Evolutionary conservation across 495 filamentous ascomycete species (phyloP), one percentile per base, ranked within the genome.

Genomic region (Aspergillus sclerotiicarbonarius): DNA sequence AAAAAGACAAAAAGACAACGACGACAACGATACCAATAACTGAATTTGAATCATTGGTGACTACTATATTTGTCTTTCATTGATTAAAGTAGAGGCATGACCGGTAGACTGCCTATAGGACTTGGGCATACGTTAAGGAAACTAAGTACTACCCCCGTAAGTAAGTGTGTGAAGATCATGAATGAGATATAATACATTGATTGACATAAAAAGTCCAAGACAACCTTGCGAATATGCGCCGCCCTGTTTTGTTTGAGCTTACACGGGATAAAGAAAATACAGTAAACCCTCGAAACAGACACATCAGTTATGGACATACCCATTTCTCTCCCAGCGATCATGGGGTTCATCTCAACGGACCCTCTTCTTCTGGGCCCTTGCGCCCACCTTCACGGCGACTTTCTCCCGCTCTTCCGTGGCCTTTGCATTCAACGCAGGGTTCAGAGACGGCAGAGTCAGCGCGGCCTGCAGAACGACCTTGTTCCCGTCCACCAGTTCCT

Each of bases 401-500:
- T 70, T 71, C 63, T 76, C 73, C 15, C 71, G 72, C 46, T 76
- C 72, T n/a, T 69, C 66, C 0, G 64, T 57, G 29, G 67, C 73
- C 53, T 64, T 64, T 8, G 65, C 66, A 20, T 62, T 64, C 49
- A 74, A 59, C 0, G 66, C 66, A 32, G 74, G 70, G 61, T 73
- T 77, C 49, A 79, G 58, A 16, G 64, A 53, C 0, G 76, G 76
- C 37, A 77, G 60, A 25, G 52, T 43, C 59, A 66, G 62, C 12
- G 66, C 59, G 4, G 75, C 74, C 18, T 72, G 44, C 2, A 71
- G 54, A 48, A 80, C 56, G 46, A 78, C 59, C 18, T 62, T 18
- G 58, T 72, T 76, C n/a, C 77, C 77, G 56, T 80, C 67, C 7
- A 80, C 69, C 30, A 69, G 56, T 37, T 67, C 33, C 44, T 73